Percentiles rank a stretch among this genome's conserved stretches.
Conservation (phyloP, 1,284 basidiomycete species). For the Inonotus hispidus region DNA sequence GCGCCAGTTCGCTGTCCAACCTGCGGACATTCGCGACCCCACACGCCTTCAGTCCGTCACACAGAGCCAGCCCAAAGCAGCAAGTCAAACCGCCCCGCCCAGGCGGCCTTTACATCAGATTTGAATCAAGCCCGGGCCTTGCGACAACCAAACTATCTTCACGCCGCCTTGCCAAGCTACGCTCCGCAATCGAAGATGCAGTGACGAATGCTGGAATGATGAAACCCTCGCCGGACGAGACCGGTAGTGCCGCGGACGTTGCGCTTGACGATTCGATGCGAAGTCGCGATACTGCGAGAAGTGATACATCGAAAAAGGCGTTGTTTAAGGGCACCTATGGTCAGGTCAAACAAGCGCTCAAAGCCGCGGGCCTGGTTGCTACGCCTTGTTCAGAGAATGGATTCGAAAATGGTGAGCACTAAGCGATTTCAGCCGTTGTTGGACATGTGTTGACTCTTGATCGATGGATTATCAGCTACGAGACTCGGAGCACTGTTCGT, state of each 20-base stretch:
- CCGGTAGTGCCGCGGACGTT: slow-evolving; percentile 21
- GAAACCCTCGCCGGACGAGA: slow-evolving; percentile 26
- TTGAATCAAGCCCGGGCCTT: slow-evolving; percentile 23
- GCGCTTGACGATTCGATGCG: slow-evolving; percentile 20
- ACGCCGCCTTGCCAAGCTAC: slow-evolving; percentile 33
- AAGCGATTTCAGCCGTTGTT: background rate
- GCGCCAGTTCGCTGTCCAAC: slow-evolving; percentile 18
- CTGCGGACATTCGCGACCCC: slow-evolving; percentile 14
- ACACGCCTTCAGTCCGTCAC: slow-evolving; percentile 10
- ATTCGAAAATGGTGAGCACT: slow-evolving; percentile 33
- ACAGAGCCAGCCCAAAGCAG: slow-evolving; percentile 19
- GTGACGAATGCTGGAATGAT: slow-evolving; percentile 46
- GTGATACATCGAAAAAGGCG: slow-evolving; percentile 25
- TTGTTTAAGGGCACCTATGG: slow-evolving; percentile 46
- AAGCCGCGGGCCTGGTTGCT: slow-evolving; percentile 36
- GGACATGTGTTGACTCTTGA: slow-evolving; percentile 10
- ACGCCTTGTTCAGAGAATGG: slow-evolving; percentile 34
- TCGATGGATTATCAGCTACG: slow-evolving; percentile 31
- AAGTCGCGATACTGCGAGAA: background rate
- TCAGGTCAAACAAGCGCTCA: slow-evolving; percentile 40
- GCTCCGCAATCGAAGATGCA: slow-evolving; percentile 38
- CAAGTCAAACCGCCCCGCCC: slow-evolving; percentile 16
- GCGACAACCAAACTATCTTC: slow-evolving; percentile 24
- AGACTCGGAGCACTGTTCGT: slow-evolving; percentile 44
- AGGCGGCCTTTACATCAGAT: slow-evolving; percentile 37